Evolutionary conservation across 768 basidiomycete species (phyloP).

Genomic region (Cyathus striatus): DNA sequence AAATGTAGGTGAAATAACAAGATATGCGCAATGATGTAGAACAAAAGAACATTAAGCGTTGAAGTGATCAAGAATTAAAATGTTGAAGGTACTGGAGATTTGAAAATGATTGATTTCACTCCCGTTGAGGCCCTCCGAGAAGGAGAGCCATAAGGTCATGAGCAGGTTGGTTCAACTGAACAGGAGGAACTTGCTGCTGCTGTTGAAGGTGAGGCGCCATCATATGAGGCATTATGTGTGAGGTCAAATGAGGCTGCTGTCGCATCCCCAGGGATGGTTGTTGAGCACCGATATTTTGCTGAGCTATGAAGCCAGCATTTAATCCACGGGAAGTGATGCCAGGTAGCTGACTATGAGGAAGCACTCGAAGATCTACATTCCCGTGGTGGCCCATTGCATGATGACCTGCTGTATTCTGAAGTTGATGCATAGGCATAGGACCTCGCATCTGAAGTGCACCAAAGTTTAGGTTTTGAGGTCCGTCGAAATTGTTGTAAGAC

Average conservation of each 20-base stretch:
- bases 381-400: constrained; percentile 48
- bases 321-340: constrained; percentile 44
- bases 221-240: constrained; percentile 44
- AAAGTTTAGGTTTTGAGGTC: constrained; percentile 38
- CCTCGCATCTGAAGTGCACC: constrained; percentile 46
- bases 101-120: constrained; percentile 33
- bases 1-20: constrained; percentile 1
- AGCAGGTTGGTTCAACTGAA: constrained; percentile 47
- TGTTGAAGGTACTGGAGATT: not conserved
- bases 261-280: constrained; percentile 43
- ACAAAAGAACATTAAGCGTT: constrained; percentile 5
- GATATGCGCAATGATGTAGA: constrained; percentile 4
- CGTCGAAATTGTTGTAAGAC: constrained; percentile 49
- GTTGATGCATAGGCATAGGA: constrained; percentile 44
- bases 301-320: constrained; percentile 42
- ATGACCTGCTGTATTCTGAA: constrained; percentile 40
- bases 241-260: constrained; percentile 54
- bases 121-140: constrained; percentile 68
- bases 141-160: constrained; percentile 83
- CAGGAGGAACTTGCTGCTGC: constrained; percentile 52
- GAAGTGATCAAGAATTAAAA: constrained; percentile 1
- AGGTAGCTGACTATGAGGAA: constrained; percentile 47
- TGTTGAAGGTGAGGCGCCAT: constrained; percentile 59
- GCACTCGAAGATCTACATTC: constrained; percentile 49
- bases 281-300: constrained; percentile 39